Base-by-base conservation (phyloP, 2,329 filamentous ascomycete genomes). In the Cordyceps fumosorosea region DNA sequence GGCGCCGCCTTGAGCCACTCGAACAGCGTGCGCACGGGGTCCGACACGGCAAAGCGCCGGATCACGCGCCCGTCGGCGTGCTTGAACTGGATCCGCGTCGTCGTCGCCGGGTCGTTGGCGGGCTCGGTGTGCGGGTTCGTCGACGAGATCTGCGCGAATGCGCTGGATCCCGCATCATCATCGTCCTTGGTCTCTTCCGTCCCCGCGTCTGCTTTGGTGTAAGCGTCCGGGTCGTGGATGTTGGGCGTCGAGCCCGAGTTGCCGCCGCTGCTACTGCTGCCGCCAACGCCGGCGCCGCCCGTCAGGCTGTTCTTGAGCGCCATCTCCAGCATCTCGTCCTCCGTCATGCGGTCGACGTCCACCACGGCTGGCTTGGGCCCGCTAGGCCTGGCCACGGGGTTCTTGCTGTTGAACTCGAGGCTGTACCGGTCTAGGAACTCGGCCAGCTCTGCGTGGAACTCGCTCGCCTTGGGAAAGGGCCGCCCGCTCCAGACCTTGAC, bases 341-440 rank as follows among this genome's bases (percentile, higher is more conserved):
- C 95, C 0, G 91, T 96, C 88, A 99, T 93, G 45, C 89, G 86
- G 63, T 89, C 89, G 2, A 97, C 84, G 66, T 93, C 90, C 60
- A 90, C 81, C 57, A 84, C 81, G 71, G 88, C 88, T 52, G 84
- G 80, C 62, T 82, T 82, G 70, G 91, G 89, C 3, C 87, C 81
- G 34, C 71, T 69, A 18, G 73, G 61, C 72, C 86, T 89, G 26
- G 91, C 89, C 5, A 99, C 91, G 0, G 95, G 95, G 71, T 99
- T 99, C 77, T 96, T 96, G 72, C 89, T 93, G 70, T 91, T 89
- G 51, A 86, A 85, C 34, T 89, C 91, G 56, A 99, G 80, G 71
- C 93, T 97, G 77, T 98, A 99, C 26, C 95, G 86, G 72, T 98
- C 95, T n/a, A 99, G 84, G 69, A 99, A 99, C 74, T 98, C 93